A percentile compares a stretch with the other conserved stretches of the same genome.
Evolutionary conservation across 768 basidiomycete genomes (phyloP).

Genomic region (Cystofilobasidium ferigula): DNA sequence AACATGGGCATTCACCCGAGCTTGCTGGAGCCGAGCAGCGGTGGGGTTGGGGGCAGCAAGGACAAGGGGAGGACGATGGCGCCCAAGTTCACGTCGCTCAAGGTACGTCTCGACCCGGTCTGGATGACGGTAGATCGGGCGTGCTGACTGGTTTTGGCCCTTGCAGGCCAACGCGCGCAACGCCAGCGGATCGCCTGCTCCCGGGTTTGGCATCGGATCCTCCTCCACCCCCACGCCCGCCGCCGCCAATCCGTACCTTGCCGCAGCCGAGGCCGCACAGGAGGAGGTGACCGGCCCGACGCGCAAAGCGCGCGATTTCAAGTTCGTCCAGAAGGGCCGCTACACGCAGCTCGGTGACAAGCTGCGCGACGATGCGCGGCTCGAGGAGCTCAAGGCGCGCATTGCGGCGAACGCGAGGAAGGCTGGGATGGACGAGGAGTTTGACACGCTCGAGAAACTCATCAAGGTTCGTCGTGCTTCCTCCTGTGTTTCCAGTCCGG

Average conservation of each 20-base stretch:
- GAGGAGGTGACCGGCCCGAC: conserved; percentile 27
- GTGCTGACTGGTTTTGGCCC: background rate
- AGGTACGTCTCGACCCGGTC: conserved; percentile 42
- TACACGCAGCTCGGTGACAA: conserved; percentile 46
- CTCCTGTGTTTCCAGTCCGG: background rate
- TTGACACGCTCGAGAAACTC: conserved; percentile 77
- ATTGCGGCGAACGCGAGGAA: conserved; percentile 88
- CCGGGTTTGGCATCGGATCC: conserved; percentile 42
- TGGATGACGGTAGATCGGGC: background rate
- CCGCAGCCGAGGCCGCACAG: conserved; percentile 41
- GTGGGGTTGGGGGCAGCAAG: conserved; percentile 55
- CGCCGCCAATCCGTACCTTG: conserved; percentile 56
- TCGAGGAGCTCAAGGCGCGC: conserved; percentile 82
- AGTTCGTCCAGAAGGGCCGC: conserved; percentile 87
- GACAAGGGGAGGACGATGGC: conserved; percentile 97
- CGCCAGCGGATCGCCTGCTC: conserved; percentile 45
- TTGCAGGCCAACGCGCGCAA: conserved; percentile 64
- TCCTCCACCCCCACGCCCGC: conserved; percentile 40
- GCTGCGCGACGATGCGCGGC: conserved; percentile 51
- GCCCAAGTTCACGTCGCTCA: conserved; percentile 94
- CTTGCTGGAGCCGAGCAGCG: conserved; percentile 54
- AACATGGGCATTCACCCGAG: conserved; percentile 87
- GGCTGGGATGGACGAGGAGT: conserved; percentile 87
- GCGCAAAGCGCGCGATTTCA: conserved; percentile 42
- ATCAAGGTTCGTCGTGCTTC: conserved; percentile 52